Conservation (phyloP, 495 filamentous ascomycete species). For the Lepidopterella palustris region DNA sequence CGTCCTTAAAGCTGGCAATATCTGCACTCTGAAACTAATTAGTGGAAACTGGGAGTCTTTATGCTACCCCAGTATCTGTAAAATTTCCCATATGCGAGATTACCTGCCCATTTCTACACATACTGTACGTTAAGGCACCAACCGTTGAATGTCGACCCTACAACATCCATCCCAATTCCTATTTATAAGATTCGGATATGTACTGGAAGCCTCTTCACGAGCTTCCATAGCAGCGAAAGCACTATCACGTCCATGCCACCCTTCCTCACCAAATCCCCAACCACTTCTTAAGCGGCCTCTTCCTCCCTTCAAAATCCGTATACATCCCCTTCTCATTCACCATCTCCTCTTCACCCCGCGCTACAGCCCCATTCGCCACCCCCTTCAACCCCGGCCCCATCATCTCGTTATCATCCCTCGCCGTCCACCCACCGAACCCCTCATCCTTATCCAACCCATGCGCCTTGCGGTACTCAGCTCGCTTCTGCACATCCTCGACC, state of each 20-base stretch:
- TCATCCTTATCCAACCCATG: conserved; percentile 64
- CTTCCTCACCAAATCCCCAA: conserved; percentile 31
- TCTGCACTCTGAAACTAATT: too few relatives aligned
- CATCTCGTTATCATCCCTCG: conserved; percentile 17
- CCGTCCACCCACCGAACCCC: conserved; percentile 41
- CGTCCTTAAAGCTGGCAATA: too few relatives aligned
- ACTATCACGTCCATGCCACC: too few relatives aligned
- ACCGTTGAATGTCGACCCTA: too few relatives aligned
- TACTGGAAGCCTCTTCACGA: neutral
- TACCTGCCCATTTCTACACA: too few relatives aligned
- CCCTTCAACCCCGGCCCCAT: conserved; percentile 4
- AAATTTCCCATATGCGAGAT: too few relatives aligned
- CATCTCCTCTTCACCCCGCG: conserved; percentile 11
- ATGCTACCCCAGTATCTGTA: too few relatives aligned
- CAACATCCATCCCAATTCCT: too few relatives aligned
- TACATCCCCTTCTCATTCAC: conserved; percentile 23
- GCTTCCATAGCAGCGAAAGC: neutral
- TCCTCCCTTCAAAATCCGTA: conserved; percentile 32
- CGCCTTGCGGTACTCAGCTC: conserved; percentile 68
- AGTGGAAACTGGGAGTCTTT: too few relatives aligned
- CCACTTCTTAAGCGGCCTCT: conserved; percentile 29
- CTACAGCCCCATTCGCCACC: neutral
- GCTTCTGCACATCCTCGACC: conserved; percentile 73
- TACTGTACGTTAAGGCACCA: too few relatives aligned
- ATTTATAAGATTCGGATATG: too few relatives aligned